Evolutionary conservation across 2,329 filamentous ascomycete species (phyloP).

Genomic region (Aspergillus pseudoviridinutans): DNA sequence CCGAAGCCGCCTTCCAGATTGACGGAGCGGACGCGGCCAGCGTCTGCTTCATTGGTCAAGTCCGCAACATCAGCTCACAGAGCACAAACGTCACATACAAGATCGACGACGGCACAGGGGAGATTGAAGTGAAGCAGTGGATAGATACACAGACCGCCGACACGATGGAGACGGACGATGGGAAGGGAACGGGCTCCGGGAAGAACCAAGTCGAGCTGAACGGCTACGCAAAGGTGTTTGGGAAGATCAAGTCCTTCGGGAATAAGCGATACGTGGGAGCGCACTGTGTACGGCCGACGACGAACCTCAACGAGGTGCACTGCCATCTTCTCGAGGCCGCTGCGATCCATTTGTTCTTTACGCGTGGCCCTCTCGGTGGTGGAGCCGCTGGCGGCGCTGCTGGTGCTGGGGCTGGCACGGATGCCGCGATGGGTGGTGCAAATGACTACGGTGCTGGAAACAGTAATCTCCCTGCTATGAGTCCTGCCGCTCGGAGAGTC

Average conservation of each 20-base stretch:
- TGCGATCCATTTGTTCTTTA: conserved; percentile 80
- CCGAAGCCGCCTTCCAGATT: conserved; percentile 74
- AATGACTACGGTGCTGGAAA: conserved; percentile 25
- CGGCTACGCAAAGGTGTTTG: conserved; percentile 80
- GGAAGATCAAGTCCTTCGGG: conserved; percentile 77
- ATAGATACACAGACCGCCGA: conserved; percentile 44
- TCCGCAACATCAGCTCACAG: conserved; percentile 81
- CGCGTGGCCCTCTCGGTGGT: conserved; percentile 58
- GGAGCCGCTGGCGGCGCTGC: conserved; percentile 44
- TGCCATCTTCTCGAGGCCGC: conserved; percentile 90
- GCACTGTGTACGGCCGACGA: conserved; percentile 73
- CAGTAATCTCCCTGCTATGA: conserved; percentile 47
- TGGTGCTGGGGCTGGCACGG: conserved; percentile 26
- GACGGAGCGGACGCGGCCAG: conserved; percentile 71
- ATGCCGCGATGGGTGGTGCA: conserved; percentile 31
- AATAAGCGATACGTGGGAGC: conserved; percentile 78
- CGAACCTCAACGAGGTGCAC: conserved; percentile 86
- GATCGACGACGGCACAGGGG: conserved; percentile 90
- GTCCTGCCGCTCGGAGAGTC: conserved; percentile 61
- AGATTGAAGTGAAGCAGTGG: conserved; percentile 67
- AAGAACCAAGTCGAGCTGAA: conserved; percentile 63
- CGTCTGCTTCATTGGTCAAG: conserved; percentile 84
- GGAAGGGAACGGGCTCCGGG: conserved; percentile 40
- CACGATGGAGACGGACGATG: conserved; percentile 43
- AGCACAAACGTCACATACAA: conserved; percentile 89